phyloP scores from a whole-genome alignment of 805 yeast species.

The Spathaspora hagerdaliae region DNA sequence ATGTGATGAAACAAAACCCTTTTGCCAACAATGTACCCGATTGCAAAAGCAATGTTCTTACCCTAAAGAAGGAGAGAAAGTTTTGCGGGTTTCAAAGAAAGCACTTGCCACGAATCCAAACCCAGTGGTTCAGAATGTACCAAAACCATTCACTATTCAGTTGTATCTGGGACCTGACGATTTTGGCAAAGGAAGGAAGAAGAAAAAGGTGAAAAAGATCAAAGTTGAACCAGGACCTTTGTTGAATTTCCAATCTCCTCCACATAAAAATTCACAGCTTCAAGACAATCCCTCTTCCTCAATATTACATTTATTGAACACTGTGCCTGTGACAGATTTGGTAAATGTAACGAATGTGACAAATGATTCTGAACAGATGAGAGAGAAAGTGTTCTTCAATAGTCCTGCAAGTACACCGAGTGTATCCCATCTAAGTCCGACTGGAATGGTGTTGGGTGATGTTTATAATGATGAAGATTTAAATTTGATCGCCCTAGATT shows the following conservation, averaged over 20 bases:
- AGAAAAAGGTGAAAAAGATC: conserved; percentile 1
- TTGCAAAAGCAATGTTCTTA: conserved; percentile 32
- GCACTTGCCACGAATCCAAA: conserved; percentile 2
- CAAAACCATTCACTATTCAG: conserved; percentile 11
- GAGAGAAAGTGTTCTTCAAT: neutral
- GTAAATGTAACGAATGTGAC: neutral
- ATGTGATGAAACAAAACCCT: conserved; percentile 36
- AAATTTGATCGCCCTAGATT: conserved; percentile 33
- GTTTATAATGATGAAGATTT: conserved; percentile 23
- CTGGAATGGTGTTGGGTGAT: conserved; percentile 4
- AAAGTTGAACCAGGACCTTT: conserved; percentile 3
- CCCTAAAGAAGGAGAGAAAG: conserved; percentile 34
- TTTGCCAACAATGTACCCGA: conserved; percentile 33
- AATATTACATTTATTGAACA: conserved; percentile 1
- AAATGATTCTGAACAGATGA: neutral
- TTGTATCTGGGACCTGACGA: conserved; percentile 10
- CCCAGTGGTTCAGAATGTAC: neutral
- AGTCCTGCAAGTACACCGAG: neutral
- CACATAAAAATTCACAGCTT: neutral
- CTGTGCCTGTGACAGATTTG: neutral
- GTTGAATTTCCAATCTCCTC: neutral
- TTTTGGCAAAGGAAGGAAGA: conserved; percentile 2
- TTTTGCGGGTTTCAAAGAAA: conserved; percentile 24
- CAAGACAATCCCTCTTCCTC: neutral
- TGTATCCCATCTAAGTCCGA: conserved; percentile 1